Base-by-base conservation (phyloP, 352 stramenopile species). In the Pythium scleroteichum region DNA sequence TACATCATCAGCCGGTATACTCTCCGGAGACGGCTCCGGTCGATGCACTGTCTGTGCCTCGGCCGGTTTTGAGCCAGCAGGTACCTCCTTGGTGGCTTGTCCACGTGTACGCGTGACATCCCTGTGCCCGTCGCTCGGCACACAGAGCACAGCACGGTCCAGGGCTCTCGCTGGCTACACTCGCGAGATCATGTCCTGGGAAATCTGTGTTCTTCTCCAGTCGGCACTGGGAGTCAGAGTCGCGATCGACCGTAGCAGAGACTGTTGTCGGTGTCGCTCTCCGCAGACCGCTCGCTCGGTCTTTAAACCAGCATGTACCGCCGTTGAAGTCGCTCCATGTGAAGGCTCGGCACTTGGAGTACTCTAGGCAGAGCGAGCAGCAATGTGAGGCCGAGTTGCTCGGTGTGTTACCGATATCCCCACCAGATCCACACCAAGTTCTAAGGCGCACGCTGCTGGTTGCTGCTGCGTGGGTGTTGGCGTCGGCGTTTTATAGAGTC, bases 281-380 rank as follows among this genome's bases (percentile, higher is more conserved):
- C n/a, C 33, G 49, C 5, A 33, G 1, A 4, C 35, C 51, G 13
- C 4, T 44, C 6, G 33, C 10, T 17, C 51, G 33, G 17, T 39
- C 24, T 24, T 63, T 63, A 23, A 63, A 57, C 56, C 56, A 63
- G 20, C 56, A 63, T 3, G 56, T 63, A 13, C 56, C 56, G 17
- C 44, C 29, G 26, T 46, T 51, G 40, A 55, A 63, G 32, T 19
- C 32, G 32, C 20, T 63, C 56, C 56, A 63, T 27, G 56, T 49
- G 35, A 55, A 63, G 4, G 56, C 56, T 23, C 38, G 33, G n/a
- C 56, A 63, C 17, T 27, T 26, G 2, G 46, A 3, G 2, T 44
- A 4, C 56, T 55, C 35, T 10, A 49, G 19, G 29, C 56, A 63
- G 16, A 49, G n/a, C 23, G 56, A 39, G 16, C 56, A 63, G 32